Percentiles rank a stretch among this genome's conserved stretches.
Evolutionary conservation across 2,329 filamentous ascomycete species (phyloP).

Genomic region (Dactylella cylindrospora): DNA sequence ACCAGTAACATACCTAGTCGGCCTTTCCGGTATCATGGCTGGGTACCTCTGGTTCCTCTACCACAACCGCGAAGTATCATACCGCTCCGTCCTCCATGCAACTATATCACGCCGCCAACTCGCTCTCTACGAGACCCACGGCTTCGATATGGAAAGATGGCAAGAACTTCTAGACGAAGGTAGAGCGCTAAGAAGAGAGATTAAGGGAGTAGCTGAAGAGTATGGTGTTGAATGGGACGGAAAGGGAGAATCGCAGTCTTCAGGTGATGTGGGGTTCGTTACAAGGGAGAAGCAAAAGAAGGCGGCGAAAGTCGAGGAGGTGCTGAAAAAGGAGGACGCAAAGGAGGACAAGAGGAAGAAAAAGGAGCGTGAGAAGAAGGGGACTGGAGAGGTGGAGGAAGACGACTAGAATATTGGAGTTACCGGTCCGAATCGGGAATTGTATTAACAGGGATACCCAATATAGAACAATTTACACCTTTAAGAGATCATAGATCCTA

Average conservation of each 20-base stretch:
- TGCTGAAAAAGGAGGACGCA: constrained; percentile 52
- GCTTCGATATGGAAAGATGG: constrained; percentile 77
- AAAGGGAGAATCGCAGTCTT: constrained; percentile 62
- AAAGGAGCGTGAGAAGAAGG: constrained; percentile 48
- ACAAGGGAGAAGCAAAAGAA: constrained; percentile 58
- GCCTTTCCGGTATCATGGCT: constrained; percentile 80
- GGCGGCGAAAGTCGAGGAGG: constrained; percentile 58
- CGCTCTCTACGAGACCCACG: constrained; percentile 71
- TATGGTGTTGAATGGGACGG: constrained; percentile 93
- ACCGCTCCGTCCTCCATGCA: constrained; percentile 81
- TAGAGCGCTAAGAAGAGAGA: constrained; percentile 74
- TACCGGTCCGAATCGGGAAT: too few species aligned
- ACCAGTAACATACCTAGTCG: constrained; percentile 83
- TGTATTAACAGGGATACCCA: too few species aligned
- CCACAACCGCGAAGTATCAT: constrained; percentile 84
- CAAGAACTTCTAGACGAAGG: constrained; percentile 76
- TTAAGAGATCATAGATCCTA: too few species aligned
- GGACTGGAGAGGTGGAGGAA: constrained; percentile 44
- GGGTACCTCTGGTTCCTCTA: constrained; percentile 94
- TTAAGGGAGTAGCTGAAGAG: constrained; percentile 76
- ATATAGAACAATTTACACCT: too few species aligned
- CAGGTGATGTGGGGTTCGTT: constrained; percentile 58
- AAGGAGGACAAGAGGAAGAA: constrained; percentile 51
- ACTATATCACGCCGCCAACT: constrained; percentile 78
- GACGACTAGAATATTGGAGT: constrained; percentile 8